Conservation (phyloP, 176 grass and related monocot genomes). For the Raddia guianensis region DNA sequence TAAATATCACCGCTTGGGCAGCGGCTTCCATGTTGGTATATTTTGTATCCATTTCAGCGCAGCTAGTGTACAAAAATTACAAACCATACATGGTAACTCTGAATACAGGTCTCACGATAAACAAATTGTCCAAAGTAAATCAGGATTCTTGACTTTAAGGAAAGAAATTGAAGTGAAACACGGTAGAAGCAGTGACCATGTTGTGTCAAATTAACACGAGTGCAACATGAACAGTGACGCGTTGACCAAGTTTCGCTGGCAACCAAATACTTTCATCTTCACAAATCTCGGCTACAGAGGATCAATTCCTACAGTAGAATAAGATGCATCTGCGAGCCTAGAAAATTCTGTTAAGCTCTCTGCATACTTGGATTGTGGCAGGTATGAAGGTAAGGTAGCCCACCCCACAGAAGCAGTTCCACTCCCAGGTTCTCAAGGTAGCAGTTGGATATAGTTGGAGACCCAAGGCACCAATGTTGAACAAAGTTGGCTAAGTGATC, state of each 20-base stretch:
- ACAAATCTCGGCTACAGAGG: not conserved
- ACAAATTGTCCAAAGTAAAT: not conserved
- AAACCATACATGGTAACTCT: not conserved
- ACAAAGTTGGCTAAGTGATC: not conserved
- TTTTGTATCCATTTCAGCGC: not conserved
- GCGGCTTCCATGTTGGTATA: not conserved
- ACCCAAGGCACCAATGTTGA: not conserved
- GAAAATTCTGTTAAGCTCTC: not conserved
- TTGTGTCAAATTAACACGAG: not conserved
- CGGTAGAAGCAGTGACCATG: not conserved
- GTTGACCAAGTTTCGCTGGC: not conserved
- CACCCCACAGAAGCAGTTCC: not conserved
- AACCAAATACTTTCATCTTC: not conserved
- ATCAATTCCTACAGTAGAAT: not conserved
- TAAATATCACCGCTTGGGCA: not conserved
- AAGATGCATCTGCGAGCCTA: not conserved
- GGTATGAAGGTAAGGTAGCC: conserved; percentile 21
- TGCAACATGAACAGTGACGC: not conserved
- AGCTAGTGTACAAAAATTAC: not conserved
- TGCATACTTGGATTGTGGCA: not conserved
- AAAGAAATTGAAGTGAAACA: not conserved
- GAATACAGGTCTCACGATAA: not conserved
- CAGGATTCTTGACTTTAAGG: not conserved
- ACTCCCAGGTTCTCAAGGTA: conserved; percentile 14
- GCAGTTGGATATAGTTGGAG: not conserved